Conservation (phyloP, 768 basidiomycete species). For the Baorangia bicolor region DNA sequence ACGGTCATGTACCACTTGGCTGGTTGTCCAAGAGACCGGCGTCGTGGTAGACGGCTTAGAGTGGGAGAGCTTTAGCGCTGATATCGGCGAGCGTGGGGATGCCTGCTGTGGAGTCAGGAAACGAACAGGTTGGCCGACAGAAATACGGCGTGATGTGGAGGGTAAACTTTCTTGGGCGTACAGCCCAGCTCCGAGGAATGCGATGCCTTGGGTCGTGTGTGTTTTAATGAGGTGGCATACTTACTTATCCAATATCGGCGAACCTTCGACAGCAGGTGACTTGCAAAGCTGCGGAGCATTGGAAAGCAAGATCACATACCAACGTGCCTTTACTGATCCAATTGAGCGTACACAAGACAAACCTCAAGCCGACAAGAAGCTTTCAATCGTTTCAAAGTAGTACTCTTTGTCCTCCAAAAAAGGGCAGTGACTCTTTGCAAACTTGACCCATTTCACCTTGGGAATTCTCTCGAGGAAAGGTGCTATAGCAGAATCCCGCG, state of each 20-base stretch:
- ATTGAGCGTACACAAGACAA: neutral
- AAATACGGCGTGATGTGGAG: neutral
- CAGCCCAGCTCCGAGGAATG: neutral
- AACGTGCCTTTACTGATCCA: neutral
- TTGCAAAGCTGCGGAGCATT: neutral
- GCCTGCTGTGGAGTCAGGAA: too few relatives aligned
- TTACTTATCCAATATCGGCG: neutral
- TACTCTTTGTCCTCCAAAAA: constrained; percentile 23
- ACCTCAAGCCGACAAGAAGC: constrained; percentile 12
- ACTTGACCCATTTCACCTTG: constrained; percentile 36
- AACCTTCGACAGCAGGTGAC: neutral
- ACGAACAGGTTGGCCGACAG: too few relatives aligned
- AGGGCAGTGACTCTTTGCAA: constrained; percentile 28
- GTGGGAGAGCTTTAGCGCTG: too few relatives aligned
- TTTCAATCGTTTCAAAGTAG: constrained; percentile 16
- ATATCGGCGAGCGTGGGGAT: too few relatives aligned
- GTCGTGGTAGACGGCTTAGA: too few relatives aligned
- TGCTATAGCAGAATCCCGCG: constrained; percentile 31
- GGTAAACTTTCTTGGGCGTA: neutral
- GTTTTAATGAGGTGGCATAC: neutral
- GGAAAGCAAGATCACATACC: neutral
- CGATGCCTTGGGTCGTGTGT: neutral
- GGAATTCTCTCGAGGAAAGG: constrained; percentile 34
- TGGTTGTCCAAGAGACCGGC: too few relatives aligned
- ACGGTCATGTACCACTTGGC: too few relatives aligned